Evolutionary conservation across 164 flowering plant species (phyloP), one percentile per base, ranked within the genome.

Genomic region (Annona squamosa): DNA sequence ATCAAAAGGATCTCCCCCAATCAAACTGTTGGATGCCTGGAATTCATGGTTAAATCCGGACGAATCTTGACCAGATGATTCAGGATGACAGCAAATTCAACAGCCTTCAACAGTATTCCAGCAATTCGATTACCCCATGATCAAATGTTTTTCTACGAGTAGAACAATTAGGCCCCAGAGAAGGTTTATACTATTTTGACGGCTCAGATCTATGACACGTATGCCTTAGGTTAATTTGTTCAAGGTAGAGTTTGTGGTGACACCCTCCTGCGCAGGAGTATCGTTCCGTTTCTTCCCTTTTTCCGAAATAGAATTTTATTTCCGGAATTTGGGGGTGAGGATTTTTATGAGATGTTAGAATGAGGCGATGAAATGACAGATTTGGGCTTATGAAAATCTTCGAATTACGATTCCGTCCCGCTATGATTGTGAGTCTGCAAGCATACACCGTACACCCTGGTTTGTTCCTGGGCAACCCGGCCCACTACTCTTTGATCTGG

Each of bases 281-380:
- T 16, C 13, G 13, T 52, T 44, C 45, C 43, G 37, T 65, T 65
- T 42, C 17, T 66, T 44, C 12, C 46, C 43, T 46, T 42, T n/a
- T 66, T n/a, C 1, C 43, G n/a, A 17, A 42, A 5, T 10, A 37
- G 45, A 44, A 66, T 2, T 4, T n/a, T 66, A 42, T 66, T 66
- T 66, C 67, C 37, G 48, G 48, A 43, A 9, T 10, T 52, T 2
- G 46, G 13, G 47, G 47, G 43, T 66, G 7, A 37, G 42, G 42
- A 37, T 66, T 44, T 65, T 65, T 65, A 41, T 13, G 68, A 46
- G 47, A 37, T 66, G 46, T 7, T 42, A 66, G 68, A 44, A 66
- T 66, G 68, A 42, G 45, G 46, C 1, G 3, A 16, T 16, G 68
- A 66, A 66, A 66, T 66, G 68, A 66, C 68, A 3, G 68, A 66